Evolutionary conservation across 169 alveolate genomes (phyloP).

Genomic region (Sarcocystis neurona): DNA sequence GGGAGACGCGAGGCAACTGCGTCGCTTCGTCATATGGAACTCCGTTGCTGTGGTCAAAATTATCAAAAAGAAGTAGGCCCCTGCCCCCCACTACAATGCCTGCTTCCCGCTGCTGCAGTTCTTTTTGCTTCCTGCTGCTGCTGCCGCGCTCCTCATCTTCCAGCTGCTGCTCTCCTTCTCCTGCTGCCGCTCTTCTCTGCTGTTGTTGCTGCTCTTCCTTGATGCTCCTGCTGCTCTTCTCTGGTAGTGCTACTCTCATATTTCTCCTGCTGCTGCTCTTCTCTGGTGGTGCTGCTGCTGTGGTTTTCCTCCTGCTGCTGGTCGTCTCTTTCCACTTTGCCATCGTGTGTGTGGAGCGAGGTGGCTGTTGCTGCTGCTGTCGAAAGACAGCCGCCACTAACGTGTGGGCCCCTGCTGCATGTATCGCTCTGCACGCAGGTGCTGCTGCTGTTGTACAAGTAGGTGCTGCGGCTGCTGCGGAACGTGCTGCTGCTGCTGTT

Average conservation of each 20-base stretch:
- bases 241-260: not conserved
- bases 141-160: not conserved
- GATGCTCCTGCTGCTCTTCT: not conserved
- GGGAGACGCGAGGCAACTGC: slow-evolving; percentile 33
- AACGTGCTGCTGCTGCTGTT: not conserved
- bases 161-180: not conserved
- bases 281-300: not conserved
- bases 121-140: not conserved
- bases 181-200: not conserved
- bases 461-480: not conserved
- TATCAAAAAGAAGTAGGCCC: slow-evolving; percentile 22
- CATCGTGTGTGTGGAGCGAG: no score
- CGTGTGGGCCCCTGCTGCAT: not conserved
- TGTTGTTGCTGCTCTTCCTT: not conserved
- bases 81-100: not conserved
- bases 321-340: no score
- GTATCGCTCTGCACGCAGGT: not conserved
- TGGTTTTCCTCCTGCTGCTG: not conserved
- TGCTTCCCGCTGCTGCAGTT: not conserved
- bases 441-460: not conserved
- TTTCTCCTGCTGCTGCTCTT: no score
- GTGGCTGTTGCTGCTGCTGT: not conserved
- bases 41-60: slow-evolving; percentile 61
- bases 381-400: not conserved
- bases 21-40: slow-evolving; percentile 59